Percentiles rank a stretch among this genome's conserved stretches.
Evolutionary conservation across 805 yeast genomes (phyloP).

Genomic region (Metschnikowia picachoensis): DNA sequence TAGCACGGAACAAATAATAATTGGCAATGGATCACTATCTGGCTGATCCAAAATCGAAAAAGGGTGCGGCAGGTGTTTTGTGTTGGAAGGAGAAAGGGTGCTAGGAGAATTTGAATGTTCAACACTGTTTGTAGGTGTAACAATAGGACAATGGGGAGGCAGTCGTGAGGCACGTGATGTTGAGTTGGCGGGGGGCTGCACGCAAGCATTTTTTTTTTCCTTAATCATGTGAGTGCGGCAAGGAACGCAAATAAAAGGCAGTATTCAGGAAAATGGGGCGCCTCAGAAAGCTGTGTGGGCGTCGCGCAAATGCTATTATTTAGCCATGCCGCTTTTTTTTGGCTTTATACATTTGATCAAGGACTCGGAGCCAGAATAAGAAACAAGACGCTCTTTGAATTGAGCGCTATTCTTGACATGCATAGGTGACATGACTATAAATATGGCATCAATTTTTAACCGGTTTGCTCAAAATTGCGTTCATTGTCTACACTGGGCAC

Average conservation of each 20-base stretch:
- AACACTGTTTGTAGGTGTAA: slow-evolving; percentile 4
- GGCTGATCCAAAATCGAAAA: neutral
- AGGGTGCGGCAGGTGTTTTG: neutral
- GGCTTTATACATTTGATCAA: too few species aligned
- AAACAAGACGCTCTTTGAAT: too few species aligned
- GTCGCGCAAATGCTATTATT: too few species aligned
- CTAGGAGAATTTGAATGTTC: neutral
- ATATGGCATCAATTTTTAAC: too few species aligned
- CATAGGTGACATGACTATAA: too few species aligned
- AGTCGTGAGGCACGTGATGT: slow-evolving; percentile 5
- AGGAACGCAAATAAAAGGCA: neutral
- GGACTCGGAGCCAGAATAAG: too few species aligned
- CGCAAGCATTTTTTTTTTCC: too few species aligned
- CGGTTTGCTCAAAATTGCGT: too few species aligned
- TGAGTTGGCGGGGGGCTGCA: neutral
- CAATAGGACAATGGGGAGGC: slow-evolving; percentile 4
- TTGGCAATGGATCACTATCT: neutral
- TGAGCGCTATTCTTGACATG: too few species aligned
- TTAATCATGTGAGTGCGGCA: slow-evolving; percentile 4
- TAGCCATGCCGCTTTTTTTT: too few species aligned
- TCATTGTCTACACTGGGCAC: too few species aligned
- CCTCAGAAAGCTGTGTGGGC: too few species aligned
- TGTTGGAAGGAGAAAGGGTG: neutral
- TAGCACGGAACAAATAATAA: neutral
- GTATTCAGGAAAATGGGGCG: neutral